phyloP scores from a whole-genome alignment of 2,329 filamentous ascomycete species.

The Mycosphaerella sp. region DNA sequence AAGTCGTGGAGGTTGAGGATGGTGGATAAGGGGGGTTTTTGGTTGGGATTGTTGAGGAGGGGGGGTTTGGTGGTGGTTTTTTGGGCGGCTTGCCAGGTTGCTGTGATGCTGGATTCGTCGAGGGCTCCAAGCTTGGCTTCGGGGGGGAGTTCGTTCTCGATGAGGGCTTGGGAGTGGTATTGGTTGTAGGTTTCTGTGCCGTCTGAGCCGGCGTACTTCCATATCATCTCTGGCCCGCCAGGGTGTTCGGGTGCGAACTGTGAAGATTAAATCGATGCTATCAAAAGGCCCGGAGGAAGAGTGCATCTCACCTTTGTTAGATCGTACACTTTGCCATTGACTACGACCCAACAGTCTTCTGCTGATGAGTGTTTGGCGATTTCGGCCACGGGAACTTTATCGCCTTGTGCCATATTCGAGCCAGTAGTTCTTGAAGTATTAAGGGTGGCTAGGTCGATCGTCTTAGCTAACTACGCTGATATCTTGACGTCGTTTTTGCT shows the following conservation, averaged over 20 bases:
- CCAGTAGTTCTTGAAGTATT: too few species aligned
- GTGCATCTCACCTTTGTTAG: constrained; percentile 44
- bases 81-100: constrained; percentile 30
- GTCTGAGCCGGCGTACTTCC: constrained; percentile 50
- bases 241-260: constrained; percentile 58
- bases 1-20: constrained; percentile 47
- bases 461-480: too few species aligned
- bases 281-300: too few species aligned
- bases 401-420: background rate
- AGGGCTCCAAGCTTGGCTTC: constrained; percentile 38
- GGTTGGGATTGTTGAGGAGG: constrained; percentile 28
- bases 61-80: constrained; percentile 18
- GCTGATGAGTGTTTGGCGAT: constrained; percentile 32
- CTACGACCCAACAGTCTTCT: constrained; percentile 56
- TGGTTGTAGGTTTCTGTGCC: constrained; percentile 51
- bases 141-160: constrained; percentile 39
- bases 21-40: constrained; percentile 42
- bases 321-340: constrained; percentile 63
- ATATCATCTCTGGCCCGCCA: constrained; percentile 52
- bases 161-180: constrained; percentile 44
- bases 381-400: constrained; percentile 28
- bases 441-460: too few species aligned
- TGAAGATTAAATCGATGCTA: too few species aligned
- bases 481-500: too few species aligned
- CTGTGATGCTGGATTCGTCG: constrained; percentile 30